phyloP scores from a whole-genome alignment of 257 asterid genomes.

The Catharanthus roseus region DNA sequence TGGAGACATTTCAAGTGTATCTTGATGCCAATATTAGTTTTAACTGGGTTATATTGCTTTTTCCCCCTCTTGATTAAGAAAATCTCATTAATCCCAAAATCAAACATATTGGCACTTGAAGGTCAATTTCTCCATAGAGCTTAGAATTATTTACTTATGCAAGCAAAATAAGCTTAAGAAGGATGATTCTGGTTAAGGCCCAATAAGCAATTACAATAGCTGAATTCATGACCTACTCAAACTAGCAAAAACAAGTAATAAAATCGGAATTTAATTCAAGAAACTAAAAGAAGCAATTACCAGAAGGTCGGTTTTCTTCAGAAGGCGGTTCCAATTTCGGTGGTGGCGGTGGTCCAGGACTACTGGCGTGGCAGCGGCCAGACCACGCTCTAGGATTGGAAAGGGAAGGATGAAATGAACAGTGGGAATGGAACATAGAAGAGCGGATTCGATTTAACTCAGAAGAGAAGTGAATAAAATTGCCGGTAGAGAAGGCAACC shows the following conservation, averaged over 20 bases:
- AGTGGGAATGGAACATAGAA: constrained; percentile 25
- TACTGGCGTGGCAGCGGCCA: constrained; percentile 44
- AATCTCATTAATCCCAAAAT: background rate
- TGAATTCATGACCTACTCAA: background rate
- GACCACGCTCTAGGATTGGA: constrained; percentile 27
- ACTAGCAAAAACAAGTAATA: background rate
- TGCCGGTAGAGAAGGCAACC: background rate
- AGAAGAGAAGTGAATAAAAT: background rate
- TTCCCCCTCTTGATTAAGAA: background rate
- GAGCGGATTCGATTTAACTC: background rate
- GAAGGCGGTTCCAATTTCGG: constrained; percentile 56
- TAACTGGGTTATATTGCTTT: background rate
- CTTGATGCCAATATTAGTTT: background rate
- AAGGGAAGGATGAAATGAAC: constrained; percentile 22
- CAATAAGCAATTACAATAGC: background rate
- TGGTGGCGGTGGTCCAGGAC: constrained; percentile 32
- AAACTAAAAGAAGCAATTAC: constrained; percentile 24
- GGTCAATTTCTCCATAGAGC: background rate
- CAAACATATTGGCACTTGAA: background rate
- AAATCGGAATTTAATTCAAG: background rate
- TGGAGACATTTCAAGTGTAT: background rate
- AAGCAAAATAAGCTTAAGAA: background rate
- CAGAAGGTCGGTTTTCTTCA: constrained; percentile 29
- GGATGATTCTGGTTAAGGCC: background rate
- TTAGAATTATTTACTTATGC: background rate